Base-by-base conservation (phyloP, 345 rosid species). In the Ceriops tagal region DNA sequence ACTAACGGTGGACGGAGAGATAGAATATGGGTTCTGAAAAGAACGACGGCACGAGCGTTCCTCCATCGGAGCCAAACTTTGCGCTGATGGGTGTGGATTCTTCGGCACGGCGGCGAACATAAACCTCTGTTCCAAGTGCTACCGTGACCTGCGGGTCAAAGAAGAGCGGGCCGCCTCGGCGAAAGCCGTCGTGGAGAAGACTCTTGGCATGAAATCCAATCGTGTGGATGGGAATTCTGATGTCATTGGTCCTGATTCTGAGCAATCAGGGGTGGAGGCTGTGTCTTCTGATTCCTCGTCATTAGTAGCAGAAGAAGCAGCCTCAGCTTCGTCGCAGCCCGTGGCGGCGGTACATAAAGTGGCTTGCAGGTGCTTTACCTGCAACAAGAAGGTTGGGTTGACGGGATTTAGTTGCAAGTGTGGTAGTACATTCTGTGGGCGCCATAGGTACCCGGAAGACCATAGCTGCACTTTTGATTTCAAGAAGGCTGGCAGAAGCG, bases 91-190 rank as follows among this genome's bases (percentile, higher is more conserved):
- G 24, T 92, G 98, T 1, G 96, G 93, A 1, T 90, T 90, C 80
- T 88, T 89, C 37, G 98, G 96, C 5, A 81, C 88, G 67, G 76
- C 93, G 2, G 69, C 92, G 11, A 90, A 84, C 82, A 92, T 88
- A 93, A 83, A 86, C 70, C 92, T 92, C 13, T 92, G 96, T 70
- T 92, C 98, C 46, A 90, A 87, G 85, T 92, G 98, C 76, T 90
- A 86, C 84, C 71, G 83, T 21, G 87, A 86, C 67, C 27, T 86
- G 1, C 87, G 89, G 5, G 83, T 75, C 2, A 43, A 71, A 52
- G 96, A 92, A 62, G 89, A 87, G 62, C 91, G 78, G 32, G 82
- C 84, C 1, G 87, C 84, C 0, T 78, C 85, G 4, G 89, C 90
- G 0, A 88, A 84, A 78, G 89, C 91, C 24, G 96, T 83, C 0